Evolutionary conservation across 768 basidiomycete species (phyloP).

Genomic region (Tulasnella sp.): DNA sequence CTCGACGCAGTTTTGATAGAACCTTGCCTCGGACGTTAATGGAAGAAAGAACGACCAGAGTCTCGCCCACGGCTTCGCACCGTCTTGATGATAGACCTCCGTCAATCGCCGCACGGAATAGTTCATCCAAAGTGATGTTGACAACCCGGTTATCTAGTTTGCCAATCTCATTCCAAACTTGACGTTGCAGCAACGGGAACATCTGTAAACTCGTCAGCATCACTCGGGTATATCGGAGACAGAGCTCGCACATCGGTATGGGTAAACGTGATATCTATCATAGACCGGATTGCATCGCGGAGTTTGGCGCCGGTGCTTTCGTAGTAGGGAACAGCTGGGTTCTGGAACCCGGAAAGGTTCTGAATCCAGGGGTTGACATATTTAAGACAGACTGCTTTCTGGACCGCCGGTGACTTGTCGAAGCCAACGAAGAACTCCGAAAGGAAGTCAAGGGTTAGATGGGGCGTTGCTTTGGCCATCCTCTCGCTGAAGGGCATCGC

Average conservation of each 20-base stretch:
- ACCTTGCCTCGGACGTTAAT: slow-evolving; percentile 75
- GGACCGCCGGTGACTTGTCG: slow-evolving; percentile 45
- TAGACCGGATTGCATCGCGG: slow-evolving; percentile 73
- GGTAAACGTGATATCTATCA: slow-evolving; percentile 68
- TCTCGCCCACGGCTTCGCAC: slow-evolving; percentile 71
- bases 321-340: slow-evolving; percentile 62
- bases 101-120: slow-evolving; percentile 78
- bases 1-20: slow-evolving; percentile 75
- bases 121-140: slow-evolving; percentile 73
- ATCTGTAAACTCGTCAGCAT: slow-evolving; percentile 46
- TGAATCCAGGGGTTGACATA: slow-evolving; percentile 88
- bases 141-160: slow-evolving; percentile 62
- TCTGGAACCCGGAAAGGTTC: slow-evolving; percentile 68
- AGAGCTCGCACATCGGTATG: slow-evolving; percentile 59
- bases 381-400: slow-evolving; percentile 69
- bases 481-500: slow-evolving; percentile 65
- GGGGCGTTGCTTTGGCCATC: slow-evolving; percentile 68
- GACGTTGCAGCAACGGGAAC: slow-evolving; percentile 60
- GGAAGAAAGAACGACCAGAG: slow-evolving; percentile 68
- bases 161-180: slow-evolving; percentile 73
- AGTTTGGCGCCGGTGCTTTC: slow-evolving; percentile 71
- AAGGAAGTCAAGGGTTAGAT: slow-evolving; percentile 82
- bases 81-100: slow-evolving; percentile 70
- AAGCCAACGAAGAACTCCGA: slow-evolving; percentile 68
- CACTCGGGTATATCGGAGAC: not conserved